A percentile compares a stretch with the other conserved stretches of the same genome.
Conservation (phyloP, 139 green algal species). For the Penium margaritaceum region DNA sequence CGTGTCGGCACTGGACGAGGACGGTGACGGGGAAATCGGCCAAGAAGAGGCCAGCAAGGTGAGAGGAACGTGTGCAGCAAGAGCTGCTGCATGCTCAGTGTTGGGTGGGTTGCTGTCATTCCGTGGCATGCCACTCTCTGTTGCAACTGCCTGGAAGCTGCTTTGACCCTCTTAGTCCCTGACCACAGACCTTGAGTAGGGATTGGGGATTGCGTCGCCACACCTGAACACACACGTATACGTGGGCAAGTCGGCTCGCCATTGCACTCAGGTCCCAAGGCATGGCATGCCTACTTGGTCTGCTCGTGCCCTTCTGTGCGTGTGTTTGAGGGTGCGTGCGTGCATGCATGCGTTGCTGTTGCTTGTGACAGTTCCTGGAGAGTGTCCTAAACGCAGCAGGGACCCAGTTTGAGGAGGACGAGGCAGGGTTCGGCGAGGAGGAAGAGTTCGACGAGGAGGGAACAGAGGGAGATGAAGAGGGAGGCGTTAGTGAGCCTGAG, state of each 20-base stretch:
- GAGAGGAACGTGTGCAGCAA: not conserved
- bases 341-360: not conserved
- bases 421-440: too few relatives aligned
- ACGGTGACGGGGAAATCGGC: not conserved
- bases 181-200: not conserved
- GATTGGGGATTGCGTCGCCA: not conserved
- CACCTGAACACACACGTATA: not conserved
- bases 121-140: not conserved
- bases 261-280: too few relatives aligned
- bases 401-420: too few relatives aligned
- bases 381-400: not conserved
- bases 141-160: not conserved
- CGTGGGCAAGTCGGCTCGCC: too few relatives aligned
- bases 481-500: not conserved
- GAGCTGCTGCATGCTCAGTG: not conserved
- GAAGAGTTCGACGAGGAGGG: not conserved
- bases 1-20: not conserved
- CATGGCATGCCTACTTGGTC: not conserved
- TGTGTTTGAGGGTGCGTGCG: not conserved
- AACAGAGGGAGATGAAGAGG: not conserved
- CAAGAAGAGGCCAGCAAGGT: slow-evolving; percentile 4
- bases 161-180: not conserved
- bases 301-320: not conserved
- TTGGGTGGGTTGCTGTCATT: not conserved
- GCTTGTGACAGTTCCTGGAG: not conserved